Percentiles rank a stretch among this genome's conserved stretches.
These are phyloP conservation scores for Phyllosticta paracitricarpa DNA, from an alignment of 2,329 filamentous ascomycete species.

Conservation along the genomic window DNA sequence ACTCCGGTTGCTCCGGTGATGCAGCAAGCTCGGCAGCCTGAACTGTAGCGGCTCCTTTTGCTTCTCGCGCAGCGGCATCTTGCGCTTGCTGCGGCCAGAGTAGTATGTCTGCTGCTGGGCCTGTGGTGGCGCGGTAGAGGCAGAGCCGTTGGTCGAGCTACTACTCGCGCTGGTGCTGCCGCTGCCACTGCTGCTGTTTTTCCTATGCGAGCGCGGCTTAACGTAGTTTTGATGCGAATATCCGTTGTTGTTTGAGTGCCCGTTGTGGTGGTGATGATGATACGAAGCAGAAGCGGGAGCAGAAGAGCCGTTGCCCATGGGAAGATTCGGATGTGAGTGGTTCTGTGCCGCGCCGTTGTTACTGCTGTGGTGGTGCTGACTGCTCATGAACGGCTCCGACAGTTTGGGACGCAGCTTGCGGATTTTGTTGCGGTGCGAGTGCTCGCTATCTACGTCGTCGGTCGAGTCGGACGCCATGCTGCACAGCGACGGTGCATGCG, in stretches of 20 bases:
- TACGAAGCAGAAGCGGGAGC: too few relatives aligned
- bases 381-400: constrained; percentile 18
- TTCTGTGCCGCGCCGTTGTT: constrained; percentile 18
- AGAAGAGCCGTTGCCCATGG: not conserved
- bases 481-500: constrained; percentile 15
- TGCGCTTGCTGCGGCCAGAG: constrained; percentile 32
- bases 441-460: constrained; percentile 15
- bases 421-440: constrained; percentile 32
- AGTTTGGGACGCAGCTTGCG: constrained; percentile 28
- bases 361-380: not conserved
- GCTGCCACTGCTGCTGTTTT: not conserved
- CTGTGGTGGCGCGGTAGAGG: constrained; percentile 8
- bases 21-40: constrained; percentile 21
- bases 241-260: too few relatives aligned
- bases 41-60: constrained; percentile 30
- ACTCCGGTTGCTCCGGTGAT: constrained; percentile 1
- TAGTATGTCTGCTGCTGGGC: constrained; percentile 24
- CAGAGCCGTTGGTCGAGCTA: not conserved
- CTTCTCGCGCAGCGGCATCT: constrained; percentile 31
- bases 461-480: constrained; percentile 27
- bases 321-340: not conserved
- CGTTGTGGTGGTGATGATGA: too few relatives aligned
- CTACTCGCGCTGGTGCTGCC: not conserved
- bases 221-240: too few relatives aligned
- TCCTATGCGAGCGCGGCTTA: not conserved